These are phyloP conservation scores for Persicaria maculosa DNA, from an alignment of 148 eudicot genomes.

Conservation along the genomic window DNA sequence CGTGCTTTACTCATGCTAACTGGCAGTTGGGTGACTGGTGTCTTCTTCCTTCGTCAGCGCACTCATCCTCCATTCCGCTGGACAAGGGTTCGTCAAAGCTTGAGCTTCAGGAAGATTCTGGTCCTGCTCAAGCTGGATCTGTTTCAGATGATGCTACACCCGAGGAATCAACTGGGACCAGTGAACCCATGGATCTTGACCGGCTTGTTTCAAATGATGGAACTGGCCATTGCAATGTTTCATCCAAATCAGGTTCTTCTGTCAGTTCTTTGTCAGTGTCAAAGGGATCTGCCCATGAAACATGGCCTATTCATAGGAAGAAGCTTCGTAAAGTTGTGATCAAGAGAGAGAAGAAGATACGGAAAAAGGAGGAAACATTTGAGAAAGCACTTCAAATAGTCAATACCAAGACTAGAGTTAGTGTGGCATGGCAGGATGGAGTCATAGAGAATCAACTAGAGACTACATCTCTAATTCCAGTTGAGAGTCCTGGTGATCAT, in stretches of 20 bases:
- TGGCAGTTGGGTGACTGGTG: slow-evolving; percentile 99
- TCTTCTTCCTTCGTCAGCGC: slow-evolving; percentile 44
- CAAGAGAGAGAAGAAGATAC: slow-evolving; percentile 67
- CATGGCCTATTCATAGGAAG: slow-evolving; percentile 78
- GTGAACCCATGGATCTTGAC: slow-evolving; percentile 39
- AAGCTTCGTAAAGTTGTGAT: slow-evolving; percentile 84
- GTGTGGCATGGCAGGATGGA: slow-evolving; percentile 98
- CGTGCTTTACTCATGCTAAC: slow-evolving; percentile 80
- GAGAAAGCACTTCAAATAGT: slow-evolving; percentile 76
- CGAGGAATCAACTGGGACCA: slow-evolving; percentile 36
- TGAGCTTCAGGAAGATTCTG: slow-evolving; percentile 32
- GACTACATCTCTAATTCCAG: slow-evolving; percentile 68
- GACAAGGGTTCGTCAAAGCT: slow-evolving; percentile 44
- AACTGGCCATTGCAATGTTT: slow-evolving; percentile 25
- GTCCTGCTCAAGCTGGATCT: slow-evolving; percentile 27
- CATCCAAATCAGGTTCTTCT: slow-evolving; percentile 41
- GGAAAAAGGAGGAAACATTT: slow-evolving; percentile 75
- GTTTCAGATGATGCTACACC: slow-evolving; percentile 33
- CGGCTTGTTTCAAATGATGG: slow-evolving; percentile 25
- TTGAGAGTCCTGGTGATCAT: slow-evolving; percentile 95
- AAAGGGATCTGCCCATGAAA: slow-evolving; percentile 56
- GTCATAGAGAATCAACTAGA: slow-evolving; percentile 38
- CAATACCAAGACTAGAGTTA: slow-evolving; percentile 59
- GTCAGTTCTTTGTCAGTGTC: slow-evolving; percentile 46
- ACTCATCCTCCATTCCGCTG: slow-evolving; percentile 28